Evolutionary conservation across 345 rosid genomes (phyloP).

Genomic region (Lagerstroemia speciosa): DNA sequence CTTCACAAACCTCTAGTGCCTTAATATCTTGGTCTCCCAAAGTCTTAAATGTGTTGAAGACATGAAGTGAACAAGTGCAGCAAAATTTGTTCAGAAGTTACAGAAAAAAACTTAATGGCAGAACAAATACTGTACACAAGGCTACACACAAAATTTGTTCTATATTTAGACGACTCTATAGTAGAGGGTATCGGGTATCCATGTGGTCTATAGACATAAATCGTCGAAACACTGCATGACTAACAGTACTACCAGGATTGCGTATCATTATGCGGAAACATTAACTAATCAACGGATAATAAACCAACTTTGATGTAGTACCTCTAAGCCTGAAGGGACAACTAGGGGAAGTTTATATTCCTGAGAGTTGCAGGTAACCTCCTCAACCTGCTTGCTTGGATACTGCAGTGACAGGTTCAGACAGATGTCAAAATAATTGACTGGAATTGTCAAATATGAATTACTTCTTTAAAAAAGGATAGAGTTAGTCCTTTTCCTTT

Average conservation of each 20-base stretch:
- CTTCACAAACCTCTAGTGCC: background rate
- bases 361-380: constrained; percentile 45
- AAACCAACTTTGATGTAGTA: constrained; percentile 19
- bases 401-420: constrained; percentile 72
- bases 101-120: background rate
- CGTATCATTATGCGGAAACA: background rate
- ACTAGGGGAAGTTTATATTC: constrained; percentile 51
- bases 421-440: constrained; percentile 38
- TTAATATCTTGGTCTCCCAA: background rate
- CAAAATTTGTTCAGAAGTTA: background rate
- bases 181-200: background rate
- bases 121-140: no score
- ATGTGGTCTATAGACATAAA: background rate
- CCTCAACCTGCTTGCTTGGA: constrained; percentile 57
- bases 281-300: background rate
- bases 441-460: background rate
- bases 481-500: no score
- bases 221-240: background rate
- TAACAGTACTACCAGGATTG: background rate
- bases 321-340: constrained; percentile 55
- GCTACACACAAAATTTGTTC: no score
- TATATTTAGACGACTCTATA: background rate
- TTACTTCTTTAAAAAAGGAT: background rate
- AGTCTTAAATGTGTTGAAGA: background rate
- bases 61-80: background rate